A percentile compares a stretch with the other conserved stretches of the same genome.
phyloP scores from a whole-genome alignment of 768 basidiomycete species.

The Asterophora lycoperdoides region DNA sequence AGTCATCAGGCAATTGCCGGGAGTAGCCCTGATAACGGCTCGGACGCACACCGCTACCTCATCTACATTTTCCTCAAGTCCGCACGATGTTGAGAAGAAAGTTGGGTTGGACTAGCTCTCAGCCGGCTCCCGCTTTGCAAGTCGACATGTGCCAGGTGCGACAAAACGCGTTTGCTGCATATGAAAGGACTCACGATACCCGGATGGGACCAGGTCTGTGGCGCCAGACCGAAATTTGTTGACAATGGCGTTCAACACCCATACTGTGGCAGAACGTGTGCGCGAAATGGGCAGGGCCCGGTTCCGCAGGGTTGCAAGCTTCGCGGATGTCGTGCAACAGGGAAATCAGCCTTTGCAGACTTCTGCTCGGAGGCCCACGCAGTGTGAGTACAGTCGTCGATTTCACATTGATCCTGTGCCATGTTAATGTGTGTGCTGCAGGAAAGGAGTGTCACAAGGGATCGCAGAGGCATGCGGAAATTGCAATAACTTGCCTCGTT shows the following conservation, averaged over 20 bases:
- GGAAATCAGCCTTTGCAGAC: conserved; percentile 45
- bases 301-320: conserved; percentile 42
- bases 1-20: conserved; percentile 26
- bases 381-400: conserved; percentile 34
- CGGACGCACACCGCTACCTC: conserved; percentile 35
- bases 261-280: conserved; percentile 61
- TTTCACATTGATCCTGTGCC: background rate
- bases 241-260: conserved; percentile 55
- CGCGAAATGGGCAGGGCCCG: conserved; percentile 40
- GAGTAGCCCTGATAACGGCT: conserved; percentile 17
- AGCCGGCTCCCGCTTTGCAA: background rate
- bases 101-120: background rate
- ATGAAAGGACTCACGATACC: conserved; percentile 5
- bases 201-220: conserved; percentile 42
- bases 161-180: background rate
- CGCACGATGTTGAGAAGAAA: conserved; percentile 40
- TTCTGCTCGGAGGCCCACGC: conserved; percentile 60
- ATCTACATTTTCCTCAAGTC: conserved; percentile 32
- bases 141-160: conserved; percentile 13
- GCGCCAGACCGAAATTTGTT: conserved; percentile 57
- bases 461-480: conserved; percentile 46
- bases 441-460: conserved; percentile 49
- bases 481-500: conserved; percentile 46
- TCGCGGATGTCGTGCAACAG: conserved; percentile 49
- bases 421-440: conserved; percentile 20